Percentiles rank a stretch among this genome's conserved stretches.
Conservation (phyloP, 2,329 filamentous ascomycete genomes). For the Calonectria crousiana region DNA sequence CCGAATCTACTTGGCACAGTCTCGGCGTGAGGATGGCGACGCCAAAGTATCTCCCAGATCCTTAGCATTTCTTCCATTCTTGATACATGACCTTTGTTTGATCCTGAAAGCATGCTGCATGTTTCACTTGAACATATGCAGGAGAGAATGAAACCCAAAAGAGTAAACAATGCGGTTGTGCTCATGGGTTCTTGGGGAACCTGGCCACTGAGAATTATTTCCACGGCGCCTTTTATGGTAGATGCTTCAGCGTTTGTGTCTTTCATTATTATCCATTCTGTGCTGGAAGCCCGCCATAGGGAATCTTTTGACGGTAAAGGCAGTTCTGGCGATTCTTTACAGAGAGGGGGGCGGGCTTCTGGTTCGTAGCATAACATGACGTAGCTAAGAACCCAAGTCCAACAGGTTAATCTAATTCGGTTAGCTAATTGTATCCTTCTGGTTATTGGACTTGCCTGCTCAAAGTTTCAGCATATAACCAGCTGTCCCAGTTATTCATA, state of each 20-base stretch:
- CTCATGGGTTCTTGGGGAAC: neutral
- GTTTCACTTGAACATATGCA: neutral
- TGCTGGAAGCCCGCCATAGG: neutral
- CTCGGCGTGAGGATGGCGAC: neutral
- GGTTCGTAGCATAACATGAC: neutral
- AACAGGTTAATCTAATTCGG: neutral
- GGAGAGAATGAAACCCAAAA: neutral
- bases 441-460: neutral
- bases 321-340: neutral
- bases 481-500: neutral
- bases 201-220: neutral
- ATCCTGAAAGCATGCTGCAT: neutral
- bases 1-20: neutral
- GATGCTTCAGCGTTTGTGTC: fast-evolving
- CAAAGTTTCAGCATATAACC: neutral
- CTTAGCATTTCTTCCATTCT: neutral
- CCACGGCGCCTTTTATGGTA: neutral
- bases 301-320: neutral
- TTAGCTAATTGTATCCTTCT: neutral
- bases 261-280: neutral
- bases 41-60: neutral
- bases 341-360: neutral
- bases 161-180: neutral
- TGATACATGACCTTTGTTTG: neutral
- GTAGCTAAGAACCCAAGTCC: neutral